A percentile compares a stretch with the other conserved stretches of the same genome.
phyloP scores from a whole-genome alignment of 176 grass and related monocot species.

The Cenchrus purpureus region DNA sequence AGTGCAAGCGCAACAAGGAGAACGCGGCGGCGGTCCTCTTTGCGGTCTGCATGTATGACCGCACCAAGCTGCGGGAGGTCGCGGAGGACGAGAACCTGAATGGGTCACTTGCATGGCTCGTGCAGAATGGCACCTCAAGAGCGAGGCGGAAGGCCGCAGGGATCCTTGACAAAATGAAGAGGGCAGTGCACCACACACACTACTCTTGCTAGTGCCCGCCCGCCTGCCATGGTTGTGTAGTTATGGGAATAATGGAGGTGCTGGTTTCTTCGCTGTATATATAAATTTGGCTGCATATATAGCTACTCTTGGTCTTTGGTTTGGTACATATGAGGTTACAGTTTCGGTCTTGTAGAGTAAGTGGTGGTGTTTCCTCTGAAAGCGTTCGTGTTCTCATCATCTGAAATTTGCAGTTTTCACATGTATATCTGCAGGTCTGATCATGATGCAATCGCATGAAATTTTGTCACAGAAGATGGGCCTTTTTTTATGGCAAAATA shows the following conservation, averaged over 20 bases:
- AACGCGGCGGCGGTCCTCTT: slow-evolving; percentile 69
- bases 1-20: slow-evolving; percentile 73
- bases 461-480: background rate
- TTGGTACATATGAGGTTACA: slow-evolving; percentile 36
- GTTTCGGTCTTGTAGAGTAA: slow-evolving; percentile 12
- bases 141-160: slow-evolving; percentile 62
- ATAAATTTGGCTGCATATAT: slow-evolving; percentile 48
- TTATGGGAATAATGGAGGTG: slow-evolving; percentile 30
- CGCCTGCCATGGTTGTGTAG: background rate
- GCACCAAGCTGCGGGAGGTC: slow-evolving; percentile 58
- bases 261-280: slow-evolving; percentile 51
- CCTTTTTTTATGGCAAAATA: background rate
- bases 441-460: background rate
- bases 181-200: slow-evolving; percentile 42
- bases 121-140: slow-evolving; percentile 60
- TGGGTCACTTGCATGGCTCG: slow-evolving; percentile 55
- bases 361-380: background rate
- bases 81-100: slow-evolving; percentile 58
- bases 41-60: slow-evolving; percentile 65
- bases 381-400: background rate
- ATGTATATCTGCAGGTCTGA: slow-evolving; percentile 2
- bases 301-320: slow-evolving; percentile 41
- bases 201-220: slow-evolving; percentile 60
- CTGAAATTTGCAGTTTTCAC: background rate
- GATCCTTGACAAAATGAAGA: slow-evolving; percentile 74